phyloP scores from a whole-genome alignment of 306 rosid genomes.

The Clitoria ternatea region DNA sequence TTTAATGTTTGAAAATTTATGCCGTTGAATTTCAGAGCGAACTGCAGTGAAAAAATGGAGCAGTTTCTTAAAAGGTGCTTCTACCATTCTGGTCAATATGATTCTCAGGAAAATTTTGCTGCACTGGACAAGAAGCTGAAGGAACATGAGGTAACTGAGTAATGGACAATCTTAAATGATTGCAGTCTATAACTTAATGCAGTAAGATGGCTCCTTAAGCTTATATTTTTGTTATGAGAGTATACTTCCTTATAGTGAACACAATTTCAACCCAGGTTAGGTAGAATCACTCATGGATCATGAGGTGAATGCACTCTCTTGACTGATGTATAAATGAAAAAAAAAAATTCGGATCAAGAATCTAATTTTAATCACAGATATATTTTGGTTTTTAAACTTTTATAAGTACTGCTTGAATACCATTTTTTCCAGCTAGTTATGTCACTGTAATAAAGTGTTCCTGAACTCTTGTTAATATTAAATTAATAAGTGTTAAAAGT shows the following conservation, averaged over 20 bases:
- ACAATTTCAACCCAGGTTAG: neutral
- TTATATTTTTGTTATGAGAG: neutral
- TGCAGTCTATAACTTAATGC: neutral
- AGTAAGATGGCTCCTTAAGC: neutral
- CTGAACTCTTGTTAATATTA: neutral
- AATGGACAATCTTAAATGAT: neutral
- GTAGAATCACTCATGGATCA: neutral
- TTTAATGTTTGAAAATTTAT: slow-evolving; percentile 16
- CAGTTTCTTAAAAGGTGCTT: slow-evolving; percentile 81
- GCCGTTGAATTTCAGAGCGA: slow-evolving; percentile 57
- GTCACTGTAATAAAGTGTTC: neutral
- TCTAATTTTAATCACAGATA: too few species aligned
- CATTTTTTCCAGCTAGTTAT: neutral
- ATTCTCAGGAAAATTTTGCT: slow-evolving; percentile 67
- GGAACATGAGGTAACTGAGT: slow-evolving; percentile 72
- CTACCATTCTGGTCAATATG: slow-evolving; percentile 95
- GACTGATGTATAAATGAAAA: too few species aligned
- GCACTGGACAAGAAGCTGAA: slow-evolving; percentile 74
- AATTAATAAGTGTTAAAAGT: too few species aligned
- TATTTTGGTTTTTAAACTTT: too few species aligned
- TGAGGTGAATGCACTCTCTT: too few species aligned
- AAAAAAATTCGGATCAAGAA: too few species aligned
- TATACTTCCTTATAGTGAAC: neutral
- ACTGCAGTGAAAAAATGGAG: slow-evolving; percentile 80
- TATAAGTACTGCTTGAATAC: neutral